Evolutionary conservation across 495 filamentous ascomycete species (phyloP).

Genomic region (Coniosporium apollinis): DNA sequence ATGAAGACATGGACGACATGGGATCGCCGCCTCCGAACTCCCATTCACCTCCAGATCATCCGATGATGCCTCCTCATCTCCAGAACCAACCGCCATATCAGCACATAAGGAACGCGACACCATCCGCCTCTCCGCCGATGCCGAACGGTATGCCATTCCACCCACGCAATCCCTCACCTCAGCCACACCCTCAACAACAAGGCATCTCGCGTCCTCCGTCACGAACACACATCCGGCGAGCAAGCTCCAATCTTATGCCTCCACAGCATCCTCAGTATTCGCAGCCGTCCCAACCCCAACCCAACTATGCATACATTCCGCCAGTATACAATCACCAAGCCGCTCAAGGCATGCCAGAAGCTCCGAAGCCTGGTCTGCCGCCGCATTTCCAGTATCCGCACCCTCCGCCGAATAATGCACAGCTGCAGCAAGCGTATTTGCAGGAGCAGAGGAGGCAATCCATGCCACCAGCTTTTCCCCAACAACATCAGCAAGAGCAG

Average conservation of each 20-base stretch:
- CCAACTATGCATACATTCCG: slow-evolving; percentile 71
- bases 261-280: slow-evolving; percentile 39
- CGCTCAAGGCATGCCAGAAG: not conserved
- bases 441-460: slow-evolving; percentile 50
- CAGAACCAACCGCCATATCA: slow-evolving; percentile 57
- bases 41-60: slow-evolving; percentile 35
- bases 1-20: slow-evolving; percentile 58
- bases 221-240: slow-evolving; percentile 56
- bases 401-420: slow-evolving; percentile 27
- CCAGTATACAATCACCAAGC: slow-evolving; percentile 1
- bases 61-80: slow-evolving; percentile 57
- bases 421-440: slow-evolving; percentile 47
- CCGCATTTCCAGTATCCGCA: slow-evolving; percentile 25
- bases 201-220: slow-evolving; percentile 65
- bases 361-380: too few species aligned
- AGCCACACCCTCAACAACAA: slow-evolving; percentile 45
- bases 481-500: slow-evolving; percentile 22
- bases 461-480: slow-evolving; percentile 38
- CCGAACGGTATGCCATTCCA: slow-evolving; percentile 58
- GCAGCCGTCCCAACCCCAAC: slow-evolving; percentile 45
- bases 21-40: slow-evolving; percentile 46
- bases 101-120: slow-evolving; percentile 65
- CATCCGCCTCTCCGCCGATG: slow-evolving; percentile 82
- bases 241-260: slow-evolving; percentile 58
- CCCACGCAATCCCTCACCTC: slow-evolving; percentile 61